These are phyloP conservation scores for Fusarium graminum DNA, from an alignment of 2,329 filamentous ascomycete species.

Conservation along the genomic window DNA sequence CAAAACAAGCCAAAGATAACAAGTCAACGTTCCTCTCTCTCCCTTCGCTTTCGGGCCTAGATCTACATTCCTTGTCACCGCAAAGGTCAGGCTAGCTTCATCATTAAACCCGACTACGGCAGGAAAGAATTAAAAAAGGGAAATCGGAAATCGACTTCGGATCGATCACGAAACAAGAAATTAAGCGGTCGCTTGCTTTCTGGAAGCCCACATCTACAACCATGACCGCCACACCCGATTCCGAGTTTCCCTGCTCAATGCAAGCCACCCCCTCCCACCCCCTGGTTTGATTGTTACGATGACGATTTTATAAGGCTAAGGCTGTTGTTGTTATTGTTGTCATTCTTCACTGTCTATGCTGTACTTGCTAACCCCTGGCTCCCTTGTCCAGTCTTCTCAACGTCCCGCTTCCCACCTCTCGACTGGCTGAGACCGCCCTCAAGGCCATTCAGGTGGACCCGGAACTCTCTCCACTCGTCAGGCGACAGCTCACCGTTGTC, in stretches of 20 bases:
- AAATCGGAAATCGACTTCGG: conserved; percentile 18
- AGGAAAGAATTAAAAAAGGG: conserved; percentile 14
- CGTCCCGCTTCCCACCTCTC: conserved; percentile 83
- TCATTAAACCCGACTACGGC: conserved; percentile 12
- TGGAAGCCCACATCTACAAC: conserved; percentile 18
- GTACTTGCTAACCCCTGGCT: conserved; percentile 32
- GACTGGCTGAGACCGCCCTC: conserved; percentile 81
- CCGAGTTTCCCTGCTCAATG: conserved; percentile 74
- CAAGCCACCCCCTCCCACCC: conserved; percentile 55
- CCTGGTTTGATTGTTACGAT: conserved; percentile 19
- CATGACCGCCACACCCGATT: conserved; percentile 59
- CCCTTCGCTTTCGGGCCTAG: conserved; percentile 21
- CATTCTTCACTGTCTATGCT: conserved; percentile 9
- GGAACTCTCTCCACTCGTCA: conserved; percentile 88
- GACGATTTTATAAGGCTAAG: conserved; percentile 26
- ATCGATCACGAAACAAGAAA: conserved; percentile 34
- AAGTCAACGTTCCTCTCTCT: conserved; percentile 21
- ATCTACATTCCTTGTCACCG: conserved; percentile 36
- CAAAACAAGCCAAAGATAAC: conserved; percentile 19
- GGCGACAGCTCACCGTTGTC: conserved; percentile 74
- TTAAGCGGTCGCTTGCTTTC: conserved; percentile 22
- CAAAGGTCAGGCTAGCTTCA: conserved; percentile 18
- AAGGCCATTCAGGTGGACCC: conserved; percentile 85
- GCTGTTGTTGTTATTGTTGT: conserved; percentile 35
- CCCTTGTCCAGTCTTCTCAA: conserved; percentile 71